Base-by-base conservation (phyloP, 2,329 filamentous ascomycete species). In the Amauroascus niger region DNA sequence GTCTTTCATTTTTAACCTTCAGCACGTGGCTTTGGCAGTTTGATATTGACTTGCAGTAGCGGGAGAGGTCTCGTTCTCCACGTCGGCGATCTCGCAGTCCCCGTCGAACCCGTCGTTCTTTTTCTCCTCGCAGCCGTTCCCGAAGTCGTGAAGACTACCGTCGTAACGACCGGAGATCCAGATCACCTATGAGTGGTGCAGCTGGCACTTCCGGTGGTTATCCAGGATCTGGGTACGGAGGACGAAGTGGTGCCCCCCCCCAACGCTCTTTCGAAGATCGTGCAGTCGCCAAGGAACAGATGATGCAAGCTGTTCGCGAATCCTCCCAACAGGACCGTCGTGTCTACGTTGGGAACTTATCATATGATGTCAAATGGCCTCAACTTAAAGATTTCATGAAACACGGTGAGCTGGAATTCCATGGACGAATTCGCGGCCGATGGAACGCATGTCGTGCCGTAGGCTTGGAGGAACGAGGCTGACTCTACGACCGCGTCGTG, bases 331-430 rank as follows among this genome's bases (percentile, higher is more conserved):
- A 98, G 75, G 93, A 98, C 79, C 91, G 93, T 68, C 90, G 93
- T 62, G 93, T 98, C 81, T 98, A 98, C 71, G 93, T 98, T 70
- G 93, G 93, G 74, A 98, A 98, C 71, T 80, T 98, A 64, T 93
- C 90, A 48, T 98, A 98, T 78, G 93, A 98, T 79, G 93, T 98
- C 71, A 98, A 98, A 79, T 98, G 93, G 93, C 91, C 97, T 78
- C 93, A 97, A 68, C 82, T 98, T 59, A 98, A 98, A 79, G 93
- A 98, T 77, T 97, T 97, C 71, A 98, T 98, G 93, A 87, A 93
- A 81, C 88, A 95, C 83, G 91, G 93, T 97, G 79, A 78, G 86
- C 62, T 61, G 61, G 60, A 58, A 52, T 30, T 43, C 44, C 52
- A 49, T 49, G 55, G 45, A 33, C 56, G 45, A 57, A 39, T 54